These are phyloP conservation scores for Capronia epimyces DNA, from an alignment of 2,329 filamentous ascomycete genomes.

Conservation along the genomic window DNA sequence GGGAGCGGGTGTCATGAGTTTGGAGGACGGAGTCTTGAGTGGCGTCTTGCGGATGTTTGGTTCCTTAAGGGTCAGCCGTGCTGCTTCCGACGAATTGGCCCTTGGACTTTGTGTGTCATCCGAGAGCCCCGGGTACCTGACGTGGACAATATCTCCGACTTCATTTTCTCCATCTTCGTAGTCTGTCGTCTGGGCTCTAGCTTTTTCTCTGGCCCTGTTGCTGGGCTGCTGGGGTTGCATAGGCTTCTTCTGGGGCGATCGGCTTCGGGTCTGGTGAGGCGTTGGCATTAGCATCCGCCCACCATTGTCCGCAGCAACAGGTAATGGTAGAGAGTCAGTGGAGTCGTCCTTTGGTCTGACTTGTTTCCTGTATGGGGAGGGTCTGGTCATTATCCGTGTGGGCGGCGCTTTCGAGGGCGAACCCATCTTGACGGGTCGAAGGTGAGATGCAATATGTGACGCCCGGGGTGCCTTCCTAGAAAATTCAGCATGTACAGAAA, in stretches of 20 bases:
- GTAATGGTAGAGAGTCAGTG: not conserved
- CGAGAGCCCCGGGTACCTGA: not conserved
- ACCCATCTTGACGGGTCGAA: not conserved
- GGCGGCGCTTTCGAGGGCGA: not conserved
- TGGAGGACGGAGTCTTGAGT: not conserved
- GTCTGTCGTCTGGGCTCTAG: not conserved
- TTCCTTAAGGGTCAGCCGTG: not conserved
- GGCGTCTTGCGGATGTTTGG: not conserved
- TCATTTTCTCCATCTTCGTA: not conserved
- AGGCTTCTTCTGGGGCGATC: not conserved
- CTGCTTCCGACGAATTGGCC: not conserved
- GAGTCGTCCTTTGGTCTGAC: not conserved
- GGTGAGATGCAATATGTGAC: not conserved
- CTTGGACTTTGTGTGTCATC: not conserved
- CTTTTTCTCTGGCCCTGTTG: not conserved
- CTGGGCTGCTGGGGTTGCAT: not conserved
- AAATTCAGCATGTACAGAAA: not conserved
- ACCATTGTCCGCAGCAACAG: not conserved
- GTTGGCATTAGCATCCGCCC: not conserved
- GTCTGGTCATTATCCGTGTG: slow-evolving; percentile 5
- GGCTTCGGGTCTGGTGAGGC: not conserved
- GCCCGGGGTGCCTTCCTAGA: not conserved
- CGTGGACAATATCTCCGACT: not conserved
- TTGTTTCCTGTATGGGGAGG: slow-evolving; percentile 3
- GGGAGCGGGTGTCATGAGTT: not conserved